These are phyloP conservation scores for Decorospora gaudefroyi DNA, from an alignment of 2,329 filamentous ascomycete genomes.

Conservation along the genomic window DNA sequence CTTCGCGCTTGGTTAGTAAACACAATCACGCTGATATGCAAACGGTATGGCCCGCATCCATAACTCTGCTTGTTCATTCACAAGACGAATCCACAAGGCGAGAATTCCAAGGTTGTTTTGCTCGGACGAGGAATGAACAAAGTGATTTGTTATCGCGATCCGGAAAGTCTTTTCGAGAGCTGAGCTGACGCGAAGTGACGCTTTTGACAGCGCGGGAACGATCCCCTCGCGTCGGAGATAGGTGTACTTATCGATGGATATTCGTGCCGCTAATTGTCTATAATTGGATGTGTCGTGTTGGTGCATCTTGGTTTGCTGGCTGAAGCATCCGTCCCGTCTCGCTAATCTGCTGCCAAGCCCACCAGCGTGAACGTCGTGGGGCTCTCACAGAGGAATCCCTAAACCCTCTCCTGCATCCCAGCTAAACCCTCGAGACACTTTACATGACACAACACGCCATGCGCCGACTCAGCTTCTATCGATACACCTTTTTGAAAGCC, in stretches of 20 bases:
- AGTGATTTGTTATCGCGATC: neutral
- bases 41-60: no score
- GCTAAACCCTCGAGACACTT: conserved; percentile 4
- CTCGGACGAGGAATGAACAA: neutral
- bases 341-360: conserved; percentile 7
- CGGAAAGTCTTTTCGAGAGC: neutral
- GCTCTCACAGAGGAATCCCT: conserved; percentile 3
- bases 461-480: conserved; percentile 19
- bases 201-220: neutral
- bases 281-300: conserved; percentile 2
- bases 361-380: conserved; percentile 4
- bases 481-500: conserved; percentile 22
- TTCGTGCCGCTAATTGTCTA: no score
- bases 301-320: no score
- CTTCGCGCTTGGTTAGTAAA: no score
- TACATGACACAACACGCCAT: conserved; percentile 6
- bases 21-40: no score
- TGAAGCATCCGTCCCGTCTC: conserved; percentile 9
- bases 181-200: neutral
- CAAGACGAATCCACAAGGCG: no score
- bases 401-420: neutral
- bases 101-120: no score
- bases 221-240: conserved; percentile 3
- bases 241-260: conserved; percentile 1
- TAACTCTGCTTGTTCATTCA: no score